Conservation (phyloP, 2,329 filamentous ascomycete genomes). For the Exophiala xenobiotica region DNA sequence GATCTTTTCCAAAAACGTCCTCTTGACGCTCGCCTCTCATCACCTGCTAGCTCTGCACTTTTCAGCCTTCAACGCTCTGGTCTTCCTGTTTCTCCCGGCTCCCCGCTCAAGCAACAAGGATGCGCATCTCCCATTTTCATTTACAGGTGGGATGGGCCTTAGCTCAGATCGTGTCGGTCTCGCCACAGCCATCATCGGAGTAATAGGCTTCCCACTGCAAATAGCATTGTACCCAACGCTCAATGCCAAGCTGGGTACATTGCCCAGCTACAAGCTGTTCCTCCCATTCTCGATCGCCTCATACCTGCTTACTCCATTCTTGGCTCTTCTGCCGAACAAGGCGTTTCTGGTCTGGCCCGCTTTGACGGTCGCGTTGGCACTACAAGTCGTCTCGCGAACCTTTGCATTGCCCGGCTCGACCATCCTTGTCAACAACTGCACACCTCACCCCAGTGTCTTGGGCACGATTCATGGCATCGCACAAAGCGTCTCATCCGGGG, state of each 20-base stretch:
- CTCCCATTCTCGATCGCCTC: conserved; percentile 69
- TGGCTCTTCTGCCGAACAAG: conserved; percentile 64
- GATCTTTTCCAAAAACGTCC: conserved; percentile 55
- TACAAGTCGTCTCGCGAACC: conserved; percentile 72
- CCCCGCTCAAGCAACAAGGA: conserved; percentile 51
- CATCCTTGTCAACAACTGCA: conserved; percentile 61
- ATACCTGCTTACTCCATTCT: conserved; percentile 68
- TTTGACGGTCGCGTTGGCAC: conserved; percentile 61
- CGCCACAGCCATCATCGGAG: conserved; percentile 73
- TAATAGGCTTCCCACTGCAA: conserved; percentile 72
- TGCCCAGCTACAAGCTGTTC: conserved; percentile 67
- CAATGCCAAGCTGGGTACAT: conserved; percentile 65
- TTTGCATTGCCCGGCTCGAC: conserved; percentile 62
- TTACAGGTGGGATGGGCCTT: conserved; percentile 73
- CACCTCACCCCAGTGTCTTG: conserved; percentile 56
- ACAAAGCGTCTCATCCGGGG: conserved; percentile 55
- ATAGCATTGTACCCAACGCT: conserved; percentile 69
- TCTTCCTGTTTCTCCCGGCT: conserved; percentile 74
- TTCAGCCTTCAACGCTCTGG: conserved; percentile 73
- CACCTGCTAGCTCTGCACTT: conserved; percentile 72
- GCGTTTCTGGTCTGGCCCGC: conserved; percentile 61
- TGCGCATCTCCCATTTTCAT: conserved; percentile 46
- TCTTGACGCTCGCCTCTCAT: conserved; percentile 61
- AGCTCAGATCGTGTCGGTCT: conserved; percentile 69
- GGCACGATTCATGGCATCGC: conserved; percentile 61